Percentiles rank a stretch among this genome's conserved stretches.
These are phyloP conservation scores for Sugiyamaella japonica DNA, from an alignment of 1,139 yeast genomes.

Conservation along the genomic window DNA sequence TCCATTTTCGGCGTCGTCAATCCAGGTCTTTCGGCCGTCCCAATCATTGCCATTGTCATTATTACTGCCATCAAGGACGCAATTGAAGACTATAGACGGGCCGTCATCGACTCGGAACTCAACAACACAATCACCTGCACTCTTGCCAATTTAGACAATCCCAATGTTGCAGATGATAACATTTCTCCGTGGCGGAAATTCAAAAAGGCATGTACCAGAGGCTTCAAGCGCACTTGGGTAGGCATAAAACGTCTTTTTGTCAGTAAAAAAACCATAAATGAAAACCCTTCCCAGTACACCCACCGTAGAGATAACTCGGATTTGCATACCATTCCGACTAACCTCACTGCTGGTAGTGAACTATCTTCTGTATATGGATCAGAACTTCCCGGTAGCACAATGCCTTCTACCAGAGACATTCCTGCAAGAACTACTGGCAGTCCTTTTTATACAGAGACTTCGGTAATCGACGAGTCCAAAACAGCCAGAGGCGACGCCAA, in stretches of 20 bases:
- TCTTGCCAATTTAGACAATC: slow-evolving; percentile 65
- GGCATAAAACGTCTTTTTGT: slow-evolving; percentile 3
- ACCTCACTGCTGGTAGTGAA: slow-evolving; percentile 13
- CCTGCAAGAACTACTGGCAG: background rate
- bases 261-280: slow-evolving; percentile 1
- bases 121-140: slow-evolving; percentile 85
- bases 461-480: slow-evolving; percentile 40
- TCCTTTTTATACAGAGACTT: background rate
- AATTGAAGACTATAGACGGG: slow-evolving; percentile 87
- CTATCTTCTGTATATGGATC: slow-evolving; percentile 21
- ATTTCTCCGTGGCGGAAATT: slow-evolving; percentile 66
- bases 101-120: slow-evolving; percentile 74
- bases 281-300: background rate
- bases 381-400: slow-evolving; percentile 20
- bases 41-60: slow-evolving; percentile 86
- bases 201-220: slow-evolving; percentile 50
- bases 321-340: slow-evolving; percentile 11
- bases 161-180: slow-evolving; percentile 67
- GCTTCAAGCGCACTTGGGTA: slow-evolving; percentile 15
- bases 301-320: background rate
- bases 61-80: slow-evolving; percentile 94
- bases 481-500: slow-evolving; percentile 41
- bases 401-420: slow-evolving; percentile 11
- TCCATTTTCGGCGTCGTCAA: slow-evolving; percentile 87
- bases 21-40: slow-evolving; percentile 92